A percentile compares a stretch with the other conserved stretches of the same genome.
Evolutionary conservation across 2,329 filamentous ascomycete species (phyloP).

Genomic region (Cladophialophora chaetospira): DNA sequence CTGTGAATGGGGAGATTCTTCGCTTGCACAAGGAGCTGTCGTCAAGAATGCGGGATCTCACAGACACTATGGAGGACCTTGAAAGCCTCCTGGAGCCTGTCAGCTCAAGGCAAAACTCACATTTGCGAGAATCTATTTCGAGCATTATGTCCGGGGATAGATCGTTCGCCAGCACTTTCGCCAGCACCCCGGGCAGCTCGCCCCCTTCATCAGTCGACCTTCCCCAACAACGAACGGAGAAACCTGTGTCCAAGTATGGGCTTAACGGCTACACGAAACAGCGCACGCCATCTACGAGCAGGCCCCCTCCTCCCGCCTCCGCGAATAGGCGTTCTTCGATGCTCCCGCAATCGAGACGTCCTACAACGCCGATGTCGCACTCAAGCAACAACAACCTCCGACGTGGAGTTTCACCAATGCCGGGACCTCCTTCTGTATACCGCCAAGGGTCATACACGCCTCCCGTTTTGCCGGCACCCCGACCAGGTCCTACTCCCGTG

Average conservation of each 20-base stretch:
- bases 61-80: slow-evolving; percentile 74
- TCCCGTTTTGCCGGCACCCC: slow-evolving; percentile 45
- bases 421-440: slow-evolving; percentile 34
- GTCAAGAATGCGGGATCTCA: slow-evolving; percentile 75
- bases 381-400: slow-evolving; percentile 20
- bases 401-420: slow-evolving; percentile 29
- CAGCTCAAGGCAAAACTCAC: slow-evolving; percentile 62
- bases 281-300: slow-evolving; percentile 45
- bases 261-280: slow-evolving; percentile 33
- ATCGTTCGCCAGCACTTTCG: slow-evolving; percentile 66
- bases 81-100: slow-evolving; percentile 75
- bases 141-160: slow-evolving; percentile 81
- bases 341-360: slow-evolving; percentile 27
- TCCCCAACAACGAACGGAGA: slow-evolving; percentile 53
- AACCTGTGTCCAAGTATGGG: slow-evolving; percentile 48
- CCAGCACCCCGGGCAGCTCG: slow-evolving; percentile 72
- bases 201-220: slow-evolving; percentile 67
- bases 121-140: slow-evolving; percentile 87
- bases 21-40: slow-evolving; percentile 83
- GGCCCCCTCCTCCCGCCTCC: slow-evolving; percentile 32
- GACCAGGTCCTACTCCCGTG: slow-evolving; percentile 45
- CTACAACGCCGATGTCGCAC: slow-evolving; percentile 31
- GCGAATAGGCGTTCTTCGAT: slow-evolving; percentile 29
- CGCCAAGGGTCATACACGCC: slow-evolving; percentile 39
- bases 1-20: slow-evolving; percentile 93